Evolutionary conservation across 2,329 filamentous ascomycete genomes (phyloP), one percentile per base, ranked within the genome.

Genomic region (Cladosporium sphaerospermum): DNA sequence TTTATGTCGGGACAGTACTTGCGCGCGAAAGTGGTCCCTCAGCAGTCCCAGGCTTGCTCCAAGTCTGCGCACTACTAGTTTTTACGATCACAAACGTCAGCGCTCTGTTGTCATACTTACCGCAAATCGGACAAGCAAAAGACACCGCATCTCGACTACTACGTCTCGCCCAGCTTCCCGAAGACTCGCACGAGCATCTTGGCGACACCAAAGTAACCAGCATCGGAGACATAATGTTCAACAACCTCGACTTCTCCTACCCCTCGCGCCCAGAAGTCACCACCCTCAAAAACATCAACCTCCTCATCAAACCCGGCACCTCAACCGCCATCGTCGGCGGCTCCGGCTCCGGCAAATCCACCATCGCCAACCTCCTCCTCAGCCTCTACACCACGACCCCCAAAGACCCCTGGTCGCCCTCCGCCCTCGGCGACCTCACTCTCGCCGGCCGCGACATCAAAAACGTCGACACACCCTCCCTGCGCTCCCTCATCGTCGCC

Each of bases 271-370:
- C 76, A 0, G 67, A 73, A 1, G 72, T 73, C 36, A 59, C 53
- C 0, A 80, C 89, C 0, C 73, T 96, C 2, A 74, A 75, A 9
- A 73, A 80, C 18, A 67, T 95, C n/a, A 82, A 76, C n/a, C 72
- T 96, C 7, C 73, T 70, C 0, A 80, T 96, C 48, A 65, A 75
- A 1, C 68, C 78, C 0, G 83, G 84, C 18, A 82, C 79, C 3
- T 87, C 82, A 59, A 84, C 84, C 0, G 89, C 88, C 2, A 82
- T 97, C 16, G 89, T 95, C 2, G 91, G 92, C 1, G 73, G 80
- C 1, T 96, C 90, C 0, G 92, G 93, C 0, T 88, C 86, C n/a
- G 92, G 93, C 1, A 97, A 99, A 71, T 91, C 86, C 11, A 96
- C 92, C 0, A 77, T 96, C 34, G 78, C 86, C 0, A 81, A 86